A percentile compares a stretch with the other conserved stretches of the same genome.
Evolutionary conservation across 257 asterid species (phyloP).

Genomic region (Petunia axillaris): DNA sequence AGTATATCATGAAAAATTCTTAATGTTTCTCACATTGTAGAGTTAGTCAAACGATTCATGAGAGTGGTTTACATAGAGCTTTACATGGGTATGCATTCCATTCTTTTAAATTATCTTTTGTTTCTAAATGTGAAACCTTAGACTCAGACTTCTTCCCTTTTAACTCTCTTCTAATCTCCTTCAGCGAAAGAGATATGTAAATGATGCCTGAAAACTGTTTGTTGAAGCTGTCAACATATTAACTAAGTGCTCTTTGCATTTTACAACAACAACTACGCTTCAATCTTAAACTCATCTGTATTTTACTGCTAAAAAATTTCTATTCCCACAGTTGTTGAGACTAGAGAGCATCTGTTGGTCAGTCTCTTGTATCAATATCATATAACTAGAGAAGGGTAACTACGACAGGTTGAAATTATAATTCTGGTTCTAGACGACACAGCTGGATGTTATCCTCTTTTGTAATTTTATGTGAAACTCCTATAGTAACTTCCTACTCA

Average conservation of each 20-base stretch:
- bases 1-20: background rate
- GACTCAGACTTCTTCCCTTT: background rate
- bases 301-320: background rate
- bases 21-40: background rate
- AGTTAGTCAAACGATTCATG: background rate
- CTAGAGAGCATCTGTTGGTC: background rate
- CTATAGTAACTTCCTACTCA: background rate
- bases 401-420: conserved; percentile 1
- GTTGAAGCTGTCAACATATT: background rate
- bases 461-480: background rate
- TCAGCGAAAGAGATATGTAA: background rate
- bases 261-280: no score
- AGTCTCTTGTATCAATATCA: background rate
- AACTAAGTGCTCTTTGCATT: no score
- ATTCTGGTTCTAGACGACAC: background rate
- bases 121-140: no score
- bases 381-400: background rate
- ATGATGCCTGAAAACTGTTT: background rate
- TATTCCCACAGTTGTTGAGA: background rate
- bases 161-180: background rate
- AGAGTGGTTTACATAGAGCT: no score
- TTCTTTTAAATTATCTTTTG: no score
- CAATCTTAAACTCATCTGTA: no score
- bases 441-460: background rate
- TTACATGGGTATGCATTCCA: no score